Percentiles rank a stretch among this genome's conserved stretches.
Evolutionary conservation across 2,329 filamentous ascomycete species (phyloP).

Genomic region (Tympanopsis confertula): DNA sequence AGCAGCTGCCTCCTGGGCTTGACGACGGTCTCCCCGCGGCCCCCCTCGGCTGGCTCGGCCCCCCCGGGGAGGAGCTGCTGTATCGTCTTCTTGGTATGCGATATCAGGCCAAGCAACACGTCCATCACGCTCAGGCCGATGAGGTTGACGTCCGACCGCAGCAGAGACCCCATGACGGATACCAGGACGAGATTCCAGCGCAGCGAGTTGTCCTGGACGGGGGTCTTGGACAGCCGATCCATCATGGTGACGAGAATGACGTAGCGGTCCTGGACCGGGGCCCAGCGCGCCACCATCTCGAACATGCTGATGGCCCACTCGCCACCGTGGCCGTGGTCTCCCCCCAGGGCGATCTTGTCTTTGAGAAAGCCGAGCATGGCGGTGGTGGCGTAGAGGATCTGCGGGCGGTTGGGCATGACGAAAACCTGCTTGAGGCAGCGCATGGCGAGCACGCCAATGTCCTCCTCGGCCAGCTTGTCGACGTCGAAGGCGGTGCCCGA

Average conservation of each 20-base stretch:
- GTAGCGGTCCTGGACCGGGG: conserved; percentile 88
- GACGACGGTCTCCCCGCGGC: conserved; percentile 14
- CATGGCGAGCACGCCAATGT: conserved; percentile 72
- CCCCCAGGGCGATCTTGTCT: conserved; percentile 56
- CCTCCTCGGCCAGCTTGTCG: conserved; percentile 80
- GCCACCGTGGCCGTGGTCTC: conserved; percentile 26
- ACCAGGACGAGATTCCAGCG: conserved; percentile 67
- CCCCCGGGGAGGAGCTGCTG: conserved; percentile 41
- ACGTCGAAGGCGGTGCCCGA: conserved; percentile 74
- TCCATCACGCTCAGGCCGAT: conserved; percentile 97
- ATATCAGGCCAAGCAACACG: conserved; percentile 74
- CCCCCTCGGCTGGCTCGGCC: too few species aligned
- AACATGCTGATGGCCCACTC: conserved; percentile 79
- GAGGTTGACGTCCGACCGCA: conserved; percentile 81
- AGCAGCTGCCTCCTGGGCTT: conserved; percentile 52
- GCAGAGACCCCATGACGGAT: conserved; percentile 67
- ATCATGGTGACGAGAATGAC: conserved; percentile 74
- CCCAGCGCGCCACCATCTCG: conserved; percentile 71
- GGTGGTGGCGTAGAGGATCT: conserved; percentile 67
- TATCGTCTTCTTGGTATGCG: too few species aligned
- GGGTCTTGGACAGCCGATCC: conserved; percentile 59
- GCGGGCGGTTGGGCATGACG: conserved; percentile 61
- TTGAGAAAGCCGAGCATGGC: conserved; percentile 66
- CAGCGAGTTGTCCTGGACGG: conserved; percentile 59
- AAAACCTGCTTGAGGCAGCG: conserved; percentile 82